These are phyloP conservation scores for Pythium guiyangense DNA, from an alignment of 352 stramenopile genomes.

Conservation along the genomic window DNA sequence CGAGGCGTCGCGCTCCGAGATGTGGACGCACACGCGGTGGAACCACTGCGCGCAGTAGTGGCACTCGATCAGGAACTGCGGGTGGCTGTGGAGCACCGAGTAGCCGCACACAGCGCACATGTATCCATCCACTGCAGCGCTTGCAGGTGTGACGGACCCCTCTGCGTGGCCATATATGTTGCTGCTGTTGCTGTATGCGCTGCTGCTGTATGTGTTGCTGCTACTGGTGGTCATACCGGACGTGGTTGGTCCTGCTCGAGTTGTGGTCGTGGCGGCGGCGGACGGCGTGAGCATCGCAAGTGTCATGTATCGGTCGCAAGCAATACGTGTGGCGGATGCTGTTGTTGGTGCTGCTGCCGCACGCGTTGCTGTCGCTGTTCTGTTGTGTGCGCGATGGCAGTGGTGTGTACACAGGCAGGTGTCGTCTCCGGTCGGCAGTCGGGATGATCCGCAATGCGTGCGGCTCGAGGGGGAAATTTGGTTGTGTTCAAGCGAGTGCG, in stretches of 20 bases:
- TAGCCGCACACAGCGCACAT: conserved; percentile 15
- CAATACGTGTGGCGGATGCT: background rate
- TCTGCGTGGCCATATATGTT: background rate
- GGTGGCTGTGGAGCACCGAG: conserved; percentile 11
- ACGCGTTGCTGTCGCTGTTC: background rate
- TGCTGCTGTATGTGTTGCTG: background rate
- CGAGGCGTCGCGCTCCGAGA: conserved; percentile 41
- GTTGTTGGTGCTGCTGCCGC: conserved; percentile 2
- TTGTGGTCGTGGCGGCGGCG: background rate
- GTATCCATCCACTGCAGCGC: conserved; percentile 6
- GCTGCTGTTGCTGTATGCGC: background rate
- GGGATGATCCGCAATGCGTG: conserved; percentile 7
- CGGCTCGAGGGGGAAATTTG: background rate
- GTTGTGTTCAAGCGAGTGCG: background rate
- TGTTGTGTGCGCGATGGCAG: no score
- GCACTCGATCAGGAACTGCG: conserved; percentile 44
- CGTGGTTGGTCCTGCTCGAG: background rate
- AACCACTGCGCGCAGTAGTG: conserved; percentile 52
- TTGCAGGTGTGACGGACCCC: background rate
- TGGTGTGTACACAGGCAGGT: no score
- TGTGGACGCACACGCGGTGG: conserved; percentile 40
- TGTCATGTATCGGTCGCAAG: background rate
- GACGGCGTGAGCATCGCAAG: conserved; percentile 12
- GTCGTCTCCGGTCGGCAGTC: no score
- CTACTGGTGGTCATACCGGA: background rate